Conservation (phyloP, 345 rosid genomes). For the Syzygium aqueum region DNA sequence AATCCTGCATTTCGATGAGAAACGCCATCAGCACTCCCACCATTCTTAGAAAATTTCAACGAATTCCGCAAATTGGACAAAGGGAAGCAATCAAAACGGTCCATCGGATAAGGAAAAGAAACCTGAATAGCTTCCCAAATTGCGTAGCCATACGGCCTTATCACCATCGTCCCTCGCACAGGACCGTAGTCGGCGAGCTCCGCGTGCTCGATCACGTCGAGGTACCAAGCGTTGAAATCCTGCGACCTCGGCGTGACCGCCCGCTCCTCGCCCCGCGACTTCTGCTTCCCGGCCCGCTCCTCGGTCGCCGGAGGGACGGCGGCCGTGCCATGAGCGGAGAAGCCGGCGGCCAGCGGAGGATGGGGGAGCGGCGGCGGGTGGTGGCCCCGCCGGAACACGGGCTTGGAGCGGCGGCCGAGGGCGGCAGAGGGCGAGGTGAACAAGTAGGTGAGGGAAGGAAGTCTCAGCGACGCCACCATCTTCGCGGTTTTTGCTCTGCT, state of each 20-base stretch:
- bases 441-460: constrained; percentile 47
- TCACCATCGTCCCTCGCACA: constrained; percentile 95
- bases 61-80: neutral
- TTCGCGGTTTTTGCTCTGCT: neutral
- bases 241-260: constrained; percentile 75
- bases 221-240: constrained; percentile 94
- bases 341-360: constrained; percentile 18
- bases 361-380: constrained; percentile 4
- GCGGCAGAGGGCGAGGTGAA: constrained; percentile 30
- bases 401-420: constrained; percentile 22
- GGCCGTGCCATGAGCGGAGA: constrained; percentile 44
- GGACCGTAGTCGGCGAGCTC: constrained; percentile 96
- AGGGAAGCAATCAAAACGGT: neutral
- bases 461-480: constrained; percentile 61
- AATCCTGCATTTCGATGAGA: constrained; percentile 43
- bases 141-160: constrained; percentile 89
- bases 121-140: constrained; percentile 99
- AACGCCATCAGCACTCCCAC: neutral
- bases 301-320: constrained; percentile 46
- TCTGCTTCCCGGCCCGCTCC: constrained; percentile 26
- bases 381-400: constrained; percentile 17
- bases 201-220: constrained; percentile 82
- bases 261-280: constrained; percentile 31
- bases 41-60: neutral
- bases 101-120: neutral